Conservation (phyloP, 1,284 basidiomycete species). For the Moesziomyces sp. region DNA sequence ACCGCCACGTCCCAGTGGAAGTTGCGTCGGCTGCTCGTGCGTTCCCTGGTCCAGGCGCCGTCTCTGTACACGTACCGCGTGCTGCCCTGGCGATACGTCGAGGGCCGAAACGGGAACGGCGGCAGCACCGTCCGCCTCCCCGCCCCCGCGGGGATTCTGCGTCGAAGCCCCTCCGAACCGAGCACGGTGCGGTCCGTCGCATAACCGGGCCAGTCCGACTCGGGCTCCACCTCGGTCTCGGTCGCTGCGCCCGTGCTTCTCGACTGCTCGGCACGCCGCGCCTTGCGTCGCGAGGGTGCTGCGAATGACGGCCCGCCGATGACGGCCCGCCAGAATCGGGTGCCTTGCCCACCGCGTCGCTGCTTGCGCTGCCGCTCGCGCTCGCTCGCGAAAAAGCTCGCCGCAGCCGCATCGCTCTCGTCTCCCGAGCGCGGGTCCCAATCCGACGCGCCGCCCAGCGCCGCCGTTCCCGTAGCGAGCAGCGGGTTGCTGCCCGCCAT, state of each 20-base stretch:
- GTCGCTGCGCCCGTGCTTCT: slow-evolving; percentile 7
- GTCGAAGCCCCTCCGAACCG: slow-evolving; percentile 15
- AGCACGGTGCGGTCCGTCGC: slow-evolving; percentile 34
- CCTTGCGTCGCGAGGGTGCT: slow-evolving; percentile 9
- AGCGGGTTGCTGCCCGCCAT: slow-evolving; percentile 10
- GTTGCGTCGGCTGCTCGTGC: slow-evolving; percentile 49
- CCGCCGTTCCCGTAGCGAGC: slow-evolving; percentile 4
- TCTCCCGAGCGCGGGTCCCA: slow-evolving; percentile 46
- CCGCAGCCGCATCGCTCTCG: slow-evolving; percentile 38
- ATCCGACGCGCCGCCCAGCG: slow-evolving; percentile 20
- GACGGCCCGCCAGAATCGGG: slow-evolving; percentile 56
- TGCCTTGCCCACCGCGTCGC: slow-evolving; percentile 45
- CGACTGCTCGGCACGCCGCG: not conserved
- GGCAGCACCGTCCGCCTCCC: slow-evolving; percentile 17
- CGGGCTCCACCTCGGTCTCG: slow-evolving; percentile 38
- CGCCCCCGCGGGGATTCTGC: not conserved
- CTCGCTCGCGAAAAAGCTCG: slow-evolving; percentile 24
- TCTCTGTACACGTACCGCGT: slow-evolving; percentile 17
- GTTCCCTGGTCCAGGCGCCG: slow-evolving; percentile 21
- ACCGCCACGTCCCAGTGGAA: slow-evolving; percentile 67
- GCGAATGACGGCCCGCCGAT: slow-evolving; percentile 52
- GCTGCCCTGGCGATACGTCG: slow-evolving; percentile 17
- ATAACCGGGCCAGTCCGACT: slow-evolving; percentile 42
- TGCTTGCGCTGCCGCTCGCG: slow-evolving; percentile 29
- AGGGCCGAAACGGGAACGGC: slow-evolving; percentile 14